Evolutionary conservation across 306 rosid species (phyloP).

Genomic region (Hippophae tibetana): DNA sequence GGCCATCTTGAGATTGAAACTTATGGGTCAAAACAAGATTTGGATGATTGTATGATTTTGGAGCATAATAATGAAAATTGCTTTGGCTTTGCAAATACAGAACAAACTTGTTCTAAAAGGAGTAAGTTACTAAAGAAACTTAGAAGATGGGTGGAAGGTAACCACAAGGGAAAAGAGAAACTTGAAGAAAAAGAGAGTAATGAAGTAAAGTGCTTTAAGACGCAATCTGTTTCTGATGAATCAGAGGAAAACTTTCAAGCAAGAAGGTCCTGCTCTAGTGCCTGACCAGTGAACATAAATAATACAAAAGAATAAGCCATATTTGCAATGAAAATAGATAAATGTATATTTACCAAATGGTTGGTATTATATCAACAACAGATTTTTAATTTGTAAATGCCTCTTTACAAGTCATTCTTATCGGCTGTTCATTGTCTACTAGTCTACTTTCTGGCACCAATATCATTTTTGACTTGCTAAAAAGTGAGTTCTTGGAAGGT

Average conservation of each 20-base stretch:
- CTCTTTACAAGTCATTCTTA: too few species aligned
- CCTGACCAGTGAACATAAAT: constrained; percentile 11
- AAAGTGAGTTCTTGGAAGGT: too few species aligned
- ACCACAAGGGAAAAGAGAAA: constrained; percentile 41
- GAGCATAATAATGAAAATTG: constrained; percentile 22
- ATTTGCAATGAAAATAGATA: too few species aligned
- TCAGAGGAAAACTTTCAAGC: constrained; percentile 27
- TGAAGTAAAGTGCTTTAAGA: constrained; percentile 24
- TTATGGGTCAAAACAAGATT: constrained; percentile 32
- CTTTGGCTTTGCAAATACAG: constrained; percentile 22
- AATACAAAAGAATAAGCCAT: too few species aligned
- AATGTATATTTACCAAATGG: too few species aligned
- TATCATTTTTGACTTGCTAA: too few species aligned
- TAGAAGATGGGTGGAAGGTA: constrained; percentile 48
- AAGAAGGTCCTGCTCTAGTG: constrained; percentile 42
- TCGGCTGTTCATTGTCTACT: too few species aligned
- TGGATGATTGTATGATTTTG: constrained; percentile 10
- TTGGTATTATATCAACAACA: too few species aligned
- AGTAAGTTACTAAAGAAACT: constrained; percentile 38
- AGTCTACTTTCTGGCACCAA: too few species aligned
- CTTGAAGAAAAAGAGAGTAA: constrained; percentile 24
- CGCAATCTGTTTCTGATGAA: constrained; percentile 19
- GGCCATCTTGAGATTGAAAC: constrained; percentile 14
- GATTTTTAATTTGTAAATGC: too few species aligned
- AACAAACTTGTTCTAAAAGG: constrained; percentile 23